Evolutionary conservation across 2,329 filamentous ascomycete genomes (phyloP), one percentile per base, ranked within the genome.

Genomic region (Shiraia sp.): DNA sequence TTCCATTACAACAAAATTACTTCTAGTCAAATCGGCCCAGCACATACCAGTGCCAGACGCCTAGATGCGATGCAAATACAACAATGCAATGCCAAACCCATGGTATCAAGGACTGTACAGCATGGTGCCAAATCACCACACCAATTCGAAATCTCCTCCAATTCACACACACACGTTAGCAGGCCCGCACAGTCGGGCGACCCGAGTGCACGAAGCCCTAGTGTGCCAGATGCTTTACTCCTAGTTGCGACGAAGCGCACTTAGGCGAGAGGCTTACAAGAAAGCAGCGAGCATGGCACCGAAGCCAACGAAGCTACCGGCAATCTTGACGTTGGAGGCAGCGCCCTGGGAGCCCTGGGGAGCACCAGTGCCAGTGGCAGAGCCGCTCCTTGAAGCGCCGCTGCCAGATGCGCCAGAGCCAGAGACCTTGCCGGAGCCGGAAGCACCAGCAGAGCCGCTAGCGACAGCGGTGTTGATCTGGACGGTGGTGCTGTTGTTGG

Each of bases 271-370:
- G 47, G 57, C 47, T 60, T 67, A 69, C 60, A 69, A 63, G 58
- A 69, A 65, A 28, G 60, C 62, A 44, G 64, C 66, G 24, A 68
- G 45, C 49, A 69, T 54, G 13, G 64, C 64, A 60, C 63, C 66
- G 33, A 65, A 57, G 42, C 66, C 66, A 28, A 66, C 45, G 30
- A 69, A 33, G 36, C 56, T 49, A 34, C 63, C 65, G 14, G 60
- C 54, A 34, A 47, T 59, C 47, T 57, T 51, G 47, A 66, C 56
- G 43, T 59, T 63, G 41, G 61, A 54, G 28, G 61, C 62, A 38
- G 61, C 61, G 35, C 58, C 61, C 13, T 51, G 41, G 8, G 51
- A 49, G 36, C 22, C 36, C 10, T 43, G 12, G 17, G 43, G 32
- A 2, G 54, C 42, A 14, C 42, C 48, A 14, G 46, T 38, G 36